Conservation (phyloP, 2,329 filamentous ascomycete species). For the Drechslerella dactyloides region DNA sequence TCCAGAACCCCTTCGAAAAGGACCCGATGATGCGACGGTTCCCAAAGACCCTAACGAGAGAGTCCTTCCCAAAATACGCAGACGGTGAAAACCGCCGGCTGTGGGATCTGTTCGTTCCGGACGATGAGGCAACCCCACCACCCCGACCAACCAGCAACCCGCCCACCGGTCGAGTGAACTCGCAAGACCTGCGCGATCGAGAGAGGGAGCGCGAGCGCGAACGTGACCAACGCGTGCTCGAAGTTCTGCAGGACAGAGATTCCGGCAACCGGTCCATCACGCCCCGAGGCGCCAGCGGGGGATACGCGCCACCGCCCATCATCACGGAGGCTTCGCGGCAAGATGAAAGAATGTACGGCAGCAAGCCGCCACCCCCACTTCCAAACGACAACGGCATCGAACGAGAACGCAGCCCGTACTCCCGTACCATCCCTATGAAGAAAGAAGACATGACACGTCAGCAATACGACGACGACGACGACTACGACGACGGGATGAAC, state of each 20-base stretch:
- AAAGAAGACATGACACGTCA: slow-evolving; percentile 24
- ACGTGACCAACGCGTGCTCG: slow-evolving; percentile 40
- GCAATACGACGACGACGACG: slow-evolving; percentile 36
- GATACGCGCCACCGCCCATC: slow-evolving; percentile 32
- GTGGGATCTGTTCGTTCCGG: slow-evolving; percentile 49
- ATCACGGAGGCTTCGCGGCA: slow-evolving; percentile 16
- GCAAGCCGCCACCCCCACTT: slow-evolving; percentile 40
- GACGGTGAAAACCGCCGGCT: slow-evolving; percentile 43
- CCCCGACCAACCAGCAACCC: slow-evolving; percentile 14
- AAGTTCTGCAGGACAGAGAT: slow-evolving; percentile 41
- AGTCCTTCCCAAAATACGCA: slow-evolving; percentile 44
- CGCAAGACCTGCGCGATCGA: slow-evolving; percentile 24
- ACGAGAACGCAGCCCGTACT: slow-evolving; percentile 41
- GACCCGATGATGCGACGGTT: slow-evolving; percentile 44
- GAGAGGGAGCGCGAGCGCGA: slow-evolving; percentile 36
- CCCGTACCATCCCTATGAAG: slow-evolving; percentile 19
- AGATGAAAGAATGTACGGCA: slow-evolving; percentile 31
- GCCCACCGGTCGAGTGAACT: slow-evolving; percentile 8
- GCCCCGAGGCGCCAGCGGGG: slow-evolving; percentile 23
- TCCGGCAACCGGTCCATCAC: slow-evolving; percentile 32
- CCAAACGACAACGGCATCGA: slow-evolving; percentile 47
- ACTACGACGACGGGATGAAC: slow-evolving; percentile 18
- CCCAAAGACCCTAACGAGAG: slow-evolving; percentile 42
- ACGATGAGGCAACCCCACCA: slow-evolving; percentile 23
- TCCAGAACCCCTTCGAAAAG: slow-evolving; percentile 51